Conservation (phyloP, 177 flowering plant genomes). For the Vitis hybrid region DNA sequence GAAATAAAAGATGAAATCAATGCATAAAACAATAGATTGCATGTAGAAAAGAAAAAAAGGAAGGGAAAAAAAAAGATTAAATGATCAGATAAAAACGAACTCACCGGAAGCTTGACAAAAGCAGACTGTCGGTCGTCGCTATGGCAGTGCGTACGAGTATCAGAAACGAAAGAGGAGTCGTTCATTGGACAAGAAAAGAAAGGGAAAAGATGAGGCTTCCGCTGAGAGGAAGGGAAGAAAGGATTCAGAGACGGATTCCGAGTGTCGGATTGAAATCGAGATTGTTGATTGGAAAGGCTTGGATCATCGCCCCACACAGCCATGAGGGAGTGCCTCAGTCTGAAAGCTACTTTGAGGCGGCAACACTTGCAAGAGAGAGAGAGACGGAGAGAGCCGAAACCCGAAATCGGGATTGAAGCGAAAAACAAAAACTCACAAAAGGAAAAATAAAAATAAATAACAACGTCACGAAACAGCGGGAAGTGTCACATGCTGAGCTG, state of each 20-base stretch:
- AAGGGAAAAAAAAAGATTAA: too few species aligned
- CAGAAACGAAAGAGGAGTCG: not conserved
- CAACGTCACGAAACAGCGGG: slow-evolving; percentile 8
- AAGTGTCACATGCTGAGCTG: not conserved
- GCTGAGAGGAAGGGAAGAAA: not conserved
- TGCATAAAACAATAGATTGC: too few species aligned
- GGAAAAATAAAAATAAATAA: not conserved
- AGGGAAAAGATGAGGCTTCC: not conserved
- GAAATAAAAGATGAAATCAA: too few species aligned
- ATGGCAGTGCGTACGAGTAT: not conserved
- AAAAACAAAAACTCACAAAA: not conserved
- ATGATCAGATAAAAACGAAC: not conserved
- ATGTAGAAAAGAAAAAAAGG: too few species aligned
- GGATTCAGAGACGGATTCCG: not conserved
- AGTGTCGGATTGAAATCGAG: slow-evolving; percentile 9
- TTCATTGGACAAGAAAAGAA: not conserved
- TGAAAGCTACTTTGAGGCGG: too few species aligned
- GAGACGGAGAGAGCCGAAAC: not conserved
- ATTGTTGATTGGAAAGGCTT: not conserved
- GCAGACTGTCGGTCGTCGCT: not conserved
- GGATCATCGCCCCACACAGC: slow-evolving; percentile 12
- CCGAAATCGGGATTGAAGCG: not conserved
- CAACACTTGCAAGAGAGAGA: not conserved
- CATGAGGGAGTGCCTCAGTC: too few species aligned
- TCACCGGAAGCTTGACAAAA: not conserved